These are phyloP conservation scores for Nemania sp. DNA, from an alignment of 2,329 filamentous ascomycete species.

Conservation along the genomic window DNA sequence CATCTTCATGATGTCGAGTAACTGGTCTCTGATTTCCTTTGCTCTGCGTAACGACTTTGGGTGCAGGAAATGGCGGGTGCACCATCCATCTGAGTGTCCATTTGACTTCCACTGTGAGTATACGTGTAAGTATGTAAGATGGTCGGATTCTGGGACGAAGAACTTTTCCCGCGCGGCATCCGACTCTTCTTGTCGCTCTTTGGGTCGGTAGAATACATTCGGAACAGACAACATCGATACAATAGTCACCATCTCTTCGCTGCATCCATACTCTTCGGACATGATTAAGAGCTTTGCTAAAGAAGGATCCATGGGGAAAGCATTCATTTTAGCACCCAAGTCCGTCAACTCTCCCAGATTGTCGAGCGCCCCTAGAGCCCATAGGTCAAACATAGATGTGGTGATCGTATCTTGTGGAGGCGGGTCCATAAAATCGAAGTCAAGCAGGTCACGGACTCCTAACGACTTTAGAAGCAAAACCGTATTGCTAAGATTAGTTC, in stretches of 20 bases:
- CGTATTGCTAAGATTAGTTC: conserved; percentile 95
- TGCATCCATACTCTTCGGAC: conserved; percentile 88
- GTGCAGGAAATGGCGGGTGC: conserved; percentile 91
- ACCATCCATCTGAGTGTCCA: conserved; percentile 91
- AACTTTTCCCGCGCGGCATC: conserved; percentile 97
- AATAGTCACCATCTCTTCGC: conserved; percentile 97
- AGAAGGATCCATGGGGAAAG: conserved; percentile 97
- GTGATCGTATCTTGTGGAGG: conserved; percentile 98
- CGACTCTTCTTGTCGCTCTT: conserved; percentile 95
- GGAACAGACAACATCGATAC: conserved; percentile 98
- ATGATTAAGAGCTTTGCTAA: conserved; percentile 95
- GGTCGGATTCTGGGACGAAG: conserved; percentile 97
- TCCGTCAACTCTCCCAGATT: conserved; percentile 92
- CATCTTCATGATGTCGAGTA: conserved; percentile 92
- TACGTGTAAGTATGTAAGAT: conserved; percentile 94
- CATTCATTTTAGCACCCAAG: conserved; percentile 92
- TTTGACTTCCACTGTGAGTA: conserved; percentile 96
- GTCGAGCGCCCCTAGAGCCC: conserved; percentile 92
- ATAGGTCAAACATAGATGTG: conserved; percentile 96
- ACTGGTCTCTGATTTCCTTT: conserved; percentile 93
- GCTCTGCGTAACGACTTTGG: conserved; percentile 92
- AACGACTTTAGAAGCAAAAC: conserved; percentile 94
- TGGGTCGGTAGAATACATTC: conserved; percentile 95
- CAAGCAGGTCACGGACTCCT: conserved; percentile 90
- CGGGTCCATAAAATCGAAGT: conserved; percentile 99